phyloP scores from a whole-genome alignment of 2,329 filamentous ascomycete species.

The Trichoderma koningii region DNA sequence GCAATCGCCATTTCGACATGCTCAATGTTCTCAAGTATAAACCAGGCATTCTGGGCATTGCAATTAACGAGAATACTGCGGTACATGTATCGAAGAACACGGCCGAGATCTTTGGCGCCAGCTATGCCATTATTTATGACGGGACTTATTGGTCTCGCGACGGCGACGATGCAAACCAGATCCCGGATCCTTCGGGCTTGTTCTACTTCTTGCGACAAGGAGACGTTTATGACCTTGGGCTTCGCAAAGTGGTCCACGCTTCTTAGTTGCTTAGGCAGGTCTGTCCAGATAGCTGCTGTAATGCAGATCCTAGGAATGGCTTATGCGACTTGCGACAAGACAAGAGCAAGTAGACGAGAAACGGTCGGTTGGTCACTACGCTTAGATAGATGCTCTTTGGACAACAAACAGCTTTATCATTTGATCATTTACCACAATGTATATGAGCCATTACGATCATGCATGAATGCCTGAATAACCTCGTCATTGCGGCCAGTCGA shows the following conservation, averaged over 20 bases:
- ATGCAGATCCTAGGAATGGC: too few relatives aligned
- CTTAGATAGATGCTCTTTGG: too few relatives aligned
- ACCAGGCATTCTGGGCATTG: slow-evolving; percentile 15
- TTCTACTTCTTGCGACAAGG: slow-evolving; percentile 18
- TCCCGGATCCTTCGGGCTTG: slow-evolving; percentile 4
- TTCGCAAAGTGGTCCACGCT: slow-evolving; percentile 4
- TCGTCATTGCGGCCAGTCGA: too few relatives aligned
- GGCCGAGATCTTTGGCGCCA: slow-evolving; percentile 5
- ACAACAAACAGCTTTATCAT: too few relatives aligned
- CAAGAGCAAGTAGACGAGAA: too few relatives aligned
- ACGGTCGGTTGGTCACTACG: too few relatives aligned
- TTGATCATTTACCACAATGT: too few relatives aligned
- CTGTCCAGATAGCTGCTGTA: too few relatives aligned
- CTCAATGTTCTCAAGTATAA: slow-evolving; percentile 14
- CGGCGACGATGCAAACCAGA: slow-evolving; percentile 3
- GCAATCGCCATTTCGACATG: slow-evolving; percentile 18
- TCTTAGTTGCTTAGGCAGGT: background rate
- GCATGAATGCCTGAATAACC: too few relatives aligned
- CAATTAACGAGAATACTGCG: slow-evolving; percentile 15
- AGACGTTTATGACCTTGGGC: slow-evolving; percentile 8
- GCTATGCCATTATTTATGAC: slow-evolving; percentile 21
- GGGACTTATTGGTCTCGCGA: slow-evolving; percentile 20
- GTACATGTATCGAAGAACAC: slow-evolving; percentile 14
- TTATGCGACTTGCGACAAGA: too few relatives aligned
- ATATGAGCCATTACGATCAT: too few relatives aligned